Evolutionary conservation across 1,284 basidiomycete species (phyloP), one percentile per base, ranked within the genome.

Genomic region (Pascua sp.): DNA sequence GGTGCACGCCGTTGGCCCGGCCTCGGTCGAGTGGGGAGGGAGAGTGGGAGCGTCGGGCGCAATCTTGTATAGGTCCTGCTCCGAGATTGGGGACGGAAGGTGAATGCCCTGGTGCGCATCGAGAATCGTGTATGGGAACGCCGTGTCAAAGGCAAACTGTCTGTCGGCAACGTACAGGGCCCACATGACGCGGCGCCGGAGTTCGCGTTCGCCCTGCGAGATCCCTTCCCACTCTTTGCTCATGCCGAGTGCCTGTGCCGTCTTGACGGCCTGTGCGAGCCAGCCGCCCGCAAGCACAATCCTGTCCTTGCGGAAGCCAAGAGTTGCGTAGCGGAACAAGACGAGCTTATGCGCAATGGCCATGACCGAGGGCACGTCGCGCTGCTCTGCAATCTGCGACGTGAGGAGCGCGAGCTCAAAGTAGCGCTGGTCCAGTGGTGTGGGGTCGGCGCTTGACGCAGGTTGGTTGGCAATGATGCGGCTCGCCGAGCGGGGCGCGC

Each of bases 151-250:
- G 1, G 69, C 67, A 58, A 69, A 67, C 47, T 69, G 65, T 42
- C 73, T 58, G 61, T 75, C 73, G 10, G 69, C 69, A 32, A 69
- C 59, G 56, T 72, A 75, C 43, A 75, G 59, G n/a, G 64, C 59
- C 68, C 71, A 75, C 65, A 75, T 71, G 24, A 76, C 62, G 36
- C 73, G 65, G 49, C 73, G 63, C 36, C 70, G 61, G 48, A 72
- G 53, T 55, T 76, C 73, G 43, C 73, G 63, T 52, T 74, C 72
- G 13, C 67, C 68, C 38, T 70, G 68, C 0, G 68, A 66, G 32
- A 72, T 60, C 15, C 71, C 70, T 45, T 73, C 70, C 66, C 69
- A 72, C 55, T 76, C 73, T 49, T 72, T 71, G 55, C 68, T 67
- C 68, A 76, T 64, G 9, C 69, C 69, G 42, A 72, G 59, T 5